Percentiles rank a stretch among this genome's conserved stretches.
Conservation (phyloP, 225 moss, liverwort and hornwort genomes). For the Straminergon stramineum region DNA sequence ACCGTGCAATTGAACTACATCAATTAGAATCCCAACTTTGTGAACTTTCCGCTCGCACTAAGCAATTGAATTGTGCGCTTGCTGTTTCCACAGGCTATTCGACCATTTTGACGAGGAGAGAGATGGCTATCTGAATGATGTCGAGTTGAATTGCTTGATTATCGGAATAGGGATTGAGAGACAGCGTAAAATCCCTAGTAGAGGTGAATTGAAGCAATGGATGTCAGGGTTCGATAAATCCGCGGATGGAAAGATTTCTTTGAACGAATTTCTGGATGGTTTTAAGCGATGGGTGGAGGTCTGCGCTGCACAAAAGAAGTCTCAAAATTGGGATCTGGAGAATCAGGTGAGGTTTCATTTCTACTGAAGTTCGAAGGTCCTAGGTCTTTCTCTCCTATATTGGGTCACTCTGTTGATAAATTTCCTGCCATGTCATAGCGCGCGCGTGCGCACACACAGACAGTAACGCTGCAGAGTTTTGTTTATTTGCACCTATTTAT, state of each 20-base stretch:
- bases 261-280: constrained; percentile 30
- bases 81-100: constrained; percentile 41
- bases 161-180: constrained; percentile 27
- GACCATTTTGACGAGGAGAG: constrained; percentile 20
- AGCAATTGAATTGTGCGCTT: neutral
- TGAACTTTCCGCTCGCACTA: neutral
- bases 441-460: too few species aligned
- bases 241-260: constrained; percentile 15
- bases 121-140: constrained; percentile 5
- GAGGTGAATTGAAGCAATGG: constrained; percentile 37
- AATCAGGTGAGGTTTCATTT: constrained; percentile 13
- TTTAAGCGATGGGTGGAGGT: constrained; percentile 34
- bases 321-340: constrained; percentile 16
- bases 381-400: neutral
- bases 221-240: constrained; percentile 52
- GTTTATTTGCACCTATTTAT: neutral
- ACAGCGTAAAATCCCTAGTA: constrained; percentile 8
- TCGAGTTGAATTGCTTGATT: constrained; percentile 49
- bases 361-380: neutral
- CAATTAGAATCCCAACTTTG: neutral
- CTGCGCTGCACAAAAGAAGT: neutral
- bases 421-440: neutral
- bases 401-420: neutral
- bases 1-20: neutral
- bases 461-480: neutral